phyloP scores from a whole-genome alignment of 2,329 filamentous ascomycete genomes.

The Juglanconis oblonga region DNA sequence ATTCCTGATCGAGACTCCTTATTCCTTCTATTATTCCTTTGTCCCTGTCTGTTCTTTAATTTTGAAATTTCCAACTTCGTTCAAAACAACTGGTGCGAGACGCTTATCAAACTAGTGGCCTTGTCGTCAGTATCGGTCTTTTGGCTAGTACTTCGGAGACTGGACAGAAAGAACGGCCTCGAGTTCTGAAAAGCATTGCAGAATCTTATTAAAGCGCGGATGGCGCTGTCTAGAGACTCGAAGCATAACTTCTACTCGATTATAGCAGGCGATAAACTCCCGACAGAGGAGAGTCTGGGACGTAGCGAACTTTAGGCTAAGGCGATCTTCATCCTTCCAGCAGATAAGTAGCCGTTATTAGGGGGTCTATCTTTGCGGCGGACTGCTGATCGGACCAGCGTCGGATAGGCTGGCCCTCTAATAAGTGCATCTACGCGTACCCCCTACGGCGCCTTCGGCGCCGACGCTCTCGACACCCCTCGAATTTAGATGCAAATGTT shows the following conservation, averaged over 20 bases:
- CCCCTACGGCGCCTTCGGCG: no score
- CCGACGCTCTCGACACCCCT: no score
- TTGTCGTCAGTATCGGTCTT: neutral
- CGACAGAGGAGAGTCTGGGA: neutral
- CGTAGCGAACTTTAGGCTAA: constrained; percentile 11
- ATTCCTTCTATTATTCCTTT: no score
- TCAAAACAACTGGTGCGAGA: neutral
- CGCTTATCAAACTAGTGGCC: neutral
- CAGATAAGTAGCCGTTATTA: neutral
- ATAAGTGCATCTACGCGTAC: no score
- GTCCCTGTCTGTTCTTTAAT: no score
- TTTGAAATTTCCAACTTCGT: no score
- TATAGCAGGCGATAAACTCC: neutral
- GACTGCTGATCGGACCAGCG: no score
- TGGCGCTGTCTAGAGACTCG: constrained; percentile 8
- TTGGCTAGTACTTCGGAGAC: neutral
- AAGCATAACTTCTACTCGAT: constrained; percentile 16
- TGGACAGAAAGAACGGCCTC: neutral
- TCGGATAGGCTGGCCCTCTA: no score
- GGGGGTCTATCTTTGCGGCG: no score
- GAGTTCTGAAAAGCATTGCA: neutral
- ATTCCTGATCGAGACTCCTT: neutral
- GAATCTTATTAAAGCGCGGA: constrained; percentile 8
- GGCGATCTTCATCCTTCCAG: constrained; percentile 11
- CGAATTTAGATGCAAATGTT: no score